Conservation (phyloP, 2,329 filamentous ascomycete species). For the Harringtonia aguacate region DNA sequence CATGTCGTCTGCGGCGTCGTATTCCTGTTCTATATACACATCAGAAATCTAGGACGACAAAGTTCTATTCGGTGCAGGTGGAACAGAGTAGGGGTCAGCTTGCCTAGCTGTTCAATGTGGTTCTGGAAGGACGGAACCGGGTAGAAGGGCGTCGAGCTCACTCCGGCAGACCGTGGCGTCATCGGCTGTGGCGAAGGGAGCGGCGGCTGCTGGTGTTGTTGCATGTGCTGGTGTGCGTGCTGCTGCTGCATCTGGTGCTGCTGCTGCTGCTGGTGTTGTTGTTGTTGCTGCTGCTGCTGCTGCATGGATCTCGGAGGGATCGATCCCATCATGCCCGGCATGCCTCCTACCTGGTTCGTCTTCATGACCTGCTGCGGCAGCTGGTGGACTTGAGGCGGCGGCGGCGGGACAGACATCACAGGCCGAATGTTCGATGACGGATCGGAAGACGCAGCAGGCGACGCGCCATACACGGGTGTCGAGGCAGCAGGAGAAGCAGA, state of each 20-base stretch:
- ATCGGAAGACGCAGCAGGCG: slow-evolving; percentile 32
- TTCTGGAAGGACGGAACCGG: slow-evolving; percentile 76
- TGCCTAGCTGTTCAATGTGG: slow-evolving; percentile 92
- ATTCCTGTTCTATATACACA: slow-evolving; percentile 82
- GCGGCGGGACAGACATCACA: slow-evolving; percentile 17
- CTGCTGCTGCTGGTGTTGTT: slow-evolving; percentile 20
- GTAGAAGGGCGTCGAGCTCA: slow-evolving; percentile 52
- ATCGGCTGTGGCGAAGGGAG: slow-evolving; percentile 10
- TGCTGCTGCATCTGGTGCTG: slow-evolving; percentile 6
- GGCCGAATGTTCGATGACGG: slow-evolving; percentile 29
- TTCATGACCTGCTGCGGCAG: slow-evolving; percentile 22
- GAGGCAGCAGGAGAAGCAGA: slow-evolving; percentile 44
- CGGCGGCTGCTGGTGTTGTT: slow-evolving; percentile 23
- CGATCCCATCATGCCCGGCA: slow-evolving; percentile 9
- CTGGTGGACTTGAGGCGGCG: slow-evolving; percentile 8
- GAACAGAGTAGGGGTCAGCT: slow-evolving; percentile 48
- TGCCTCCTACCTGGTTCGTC: slow-evolving; percentile 15
- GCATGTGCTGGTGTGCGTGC: slow-evolving; percentile 14
- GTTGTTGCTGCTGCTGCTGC: slow-evolving; percentile 19
- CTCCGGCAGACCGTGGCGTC: slow-evolving; percentile 19
- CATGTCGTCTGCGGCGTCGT: slow-evolving; percentile 82
- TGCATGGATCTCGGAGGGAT: slow-evolving; percentile 12
- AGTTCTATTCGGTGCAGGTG: slow-evolving; percentile 37
- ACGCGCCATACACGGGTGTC: slow-evolving; percentile 28
- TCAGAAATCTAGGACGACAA: slow-evolving; percentile 59